Evolutionary conservation across 352 stramenopile genomes (phyloP).

Genomic region (Pythium volutum): DNA sequence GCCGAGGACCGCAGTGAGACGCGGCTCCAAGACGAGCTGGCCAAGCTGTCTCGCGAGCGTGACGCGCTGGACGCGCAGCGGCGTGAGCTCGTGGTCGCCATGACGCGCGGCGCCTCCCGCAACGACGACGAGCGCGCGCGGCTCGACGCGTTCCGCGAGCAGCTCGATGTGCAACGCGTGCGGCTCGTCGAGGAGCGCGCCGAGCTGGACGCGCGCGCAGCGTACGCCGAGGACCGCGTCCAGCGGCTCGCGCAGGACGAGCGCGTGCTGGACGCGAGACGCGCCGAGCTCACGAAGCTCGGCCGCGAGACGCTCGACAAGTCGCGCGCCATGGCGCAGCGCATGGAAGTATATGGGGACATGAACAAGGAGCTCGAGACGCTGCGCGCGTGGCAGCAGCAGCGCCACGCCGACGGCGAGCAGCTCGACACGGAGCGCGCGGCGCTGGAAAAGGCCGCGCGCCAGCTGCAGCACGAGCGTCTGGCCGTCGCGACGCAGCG

Average conservation of each 20-base stretch:
- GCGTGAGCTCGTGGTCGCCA: constrained; percentile 52
- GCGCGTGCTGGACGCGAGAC: constrained; percentile 39
- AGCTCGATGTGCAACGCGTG: constrained; percentile 53
- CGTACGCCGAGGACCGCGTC: constrained; percentile 52
- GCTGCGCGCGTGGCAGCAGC: constrained; percentile 37
- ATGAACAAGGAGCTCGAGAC: constrained; percentile 39
- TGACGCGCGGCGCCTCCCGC: constrained; percentile 46
- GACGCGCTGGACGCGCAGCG: constrained; percentile 73
- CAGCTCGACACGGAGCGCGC: constrained; percentile 46
- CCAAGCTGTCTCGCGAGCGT: constrained; percentile 64
- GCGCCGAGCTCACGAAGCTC: constrained; percentile 52
- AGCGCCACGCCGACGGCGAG: constrained; percentile 30
- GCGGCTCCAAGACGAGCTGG: constrained; percentile 58
- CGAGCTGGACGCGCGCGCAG: constrained; percentile 41
- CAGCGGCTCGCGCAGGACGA: constrained; percentile 49
- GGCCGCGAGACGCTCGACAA: constrained; percentile 67
- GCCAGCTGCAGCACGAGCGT: constrained; percentile 65
- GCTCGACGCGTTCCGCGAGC: constrained; percentile 48
- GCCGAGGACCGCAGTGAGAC: constrained; percentile 61
- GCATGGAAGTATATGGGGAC: constrained; percentile 33
- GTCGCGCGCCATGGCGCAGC: constrained; percentile 40
- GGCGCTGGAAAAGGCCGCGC: constrained; percentile 44
- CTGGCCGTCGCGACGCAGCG: constrained; percentile 69
- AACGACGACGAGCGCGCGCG: constrained; percentile 72
- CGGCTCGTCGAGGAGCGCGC: constrained; percentile 60